Conservation (phyloP, 1,284 basidiomycete species). For the Microbotryum scabiosae region DNA sequence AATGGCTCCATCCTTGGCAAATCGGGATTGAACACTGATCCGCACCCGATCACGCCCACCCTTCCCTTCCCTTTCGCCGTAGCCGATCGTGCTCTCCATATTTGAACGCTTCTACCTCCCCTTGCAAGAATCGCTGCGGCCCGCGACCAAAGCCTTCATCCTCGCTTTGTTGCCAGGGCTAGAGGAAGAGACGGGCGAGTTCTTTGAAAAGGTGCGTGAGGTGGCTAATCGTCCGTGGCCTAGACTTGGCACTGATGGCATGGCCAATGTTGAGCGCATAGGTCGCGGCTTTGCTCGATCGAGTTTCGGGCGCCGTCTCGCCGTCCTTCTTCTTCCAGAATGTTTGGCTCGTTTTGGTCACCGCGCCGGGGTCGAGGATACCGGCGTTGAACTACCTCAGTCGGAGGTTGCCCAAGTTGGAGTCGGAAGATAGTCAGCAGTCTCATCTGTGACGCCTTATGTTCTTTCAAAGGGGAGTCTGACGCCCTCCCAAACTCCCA, state of each 20-base stretch:
- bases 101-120: slow-evolving; percentile 88
- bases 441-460: background rate
- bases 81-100: slow-evolving; percentile 76
- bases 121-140: slow-evolving; percentile 68
- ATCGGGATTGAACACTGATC: no score
- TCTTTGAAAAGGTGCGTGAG: slow-evolving; percentile 73
- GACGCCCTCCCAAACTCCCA: background rate
- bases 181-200: slow-evolving; percentile 92
- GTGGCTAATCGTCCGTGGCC: no score
- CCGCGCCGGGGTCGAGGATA: slow-evolving; percentile 74
- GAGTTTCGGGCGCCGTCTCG: slow-evolving; percentile 70
- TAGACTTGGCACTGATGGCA: no score
- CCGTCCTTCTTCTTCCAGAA: slow-evolving; percentile 89
- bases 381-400: slow-evolving; percentile 81
- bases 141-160: slow-evolving; percentile 87
- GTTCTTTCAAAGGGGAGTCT: background rate
- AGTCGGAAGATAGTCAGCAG: slow-evolving; percentile 57
- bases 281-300: slow-evolving; percentile 75
- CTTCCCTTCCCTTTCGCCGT: background rate
- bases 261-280: slow-evolving; percentile 35
- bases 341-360: slow-evolving; percentile 86
- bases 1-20: background rate
- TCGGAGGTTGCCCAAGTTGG: slow-evolving; percentile 57
- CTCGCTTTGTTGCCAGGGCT: slow-evolving; percentile 85
- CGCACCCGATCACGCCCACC: background rate